A percentile compares a stretch with the other conserved stretches of the same genome.
phyloP scores from a whole-genome alignment of 352 stramenopile genomes.

The Pythium dissotocum region DNA sequence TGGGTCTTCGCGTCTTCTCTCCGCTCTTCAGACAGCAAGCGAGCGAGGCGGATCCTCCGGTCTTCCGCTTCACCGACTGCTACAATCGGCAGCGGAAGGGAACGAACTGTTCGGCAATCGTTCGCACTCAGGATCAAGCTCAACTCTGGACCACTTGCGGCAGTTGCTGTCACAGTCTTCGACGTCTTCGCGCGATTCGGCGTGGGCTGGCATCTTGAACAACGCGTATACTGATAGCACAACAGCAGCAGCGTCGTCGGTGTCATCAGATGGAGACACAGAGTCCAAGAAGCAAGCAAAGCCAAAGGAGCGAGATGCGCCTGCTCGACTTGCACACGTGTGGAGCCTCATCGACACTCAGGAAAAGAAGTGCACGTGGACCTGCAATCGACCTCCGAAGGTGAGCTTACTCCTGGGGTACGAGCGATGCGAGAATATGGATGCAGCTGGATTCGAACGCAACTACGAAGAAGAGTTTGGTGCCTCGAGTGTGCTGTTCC shows the following conservation, averaged over 20 bases:
- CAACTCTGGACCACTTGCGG: conserved; percentile 55
- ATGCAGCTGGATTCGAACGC: conserved; percentile 3
- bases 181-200: conserved; percentile 15
- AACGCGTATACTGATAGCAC: conserved; percentile 8
- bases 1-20: conserved; percentile 52
- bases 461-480: conserved; percentile 24
- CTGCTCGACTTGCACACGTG: conserved; percentile 2
- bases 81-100: conserved; percentile 8
- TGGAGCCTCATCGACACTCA: conserved; percentile 11
- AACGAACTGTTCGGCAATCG: conserved; percentile 21
- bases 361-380: conserved; percentile 7
- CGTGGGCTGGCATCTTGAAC: background rate
- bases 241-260: conserved; percentile 1
- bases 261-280: conserved; percentile 7
- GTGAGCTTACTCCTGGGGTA: conserved; percentile 24
- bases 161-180: conserved; percentile 29
- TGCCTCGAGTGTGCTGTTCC: background rate
- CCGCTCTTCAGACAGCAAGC: conserved; percentile 50
- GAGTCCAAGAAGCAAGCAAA: conserved; percentile 3
- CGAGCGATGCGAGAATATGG: conserved; percentile 9
- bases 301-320: conserved; percentile 13
- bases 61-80: conserved; percentile 18
- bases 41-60: conserved; percentile 19
- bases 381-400: conserved; percentile 19
- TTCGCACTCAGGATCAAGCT: conserved; percentile 16